Evolutionary conservation across 1,139 yeast genomes (phyloP).

Genomic region (Scheffersomyces titani): DNA sequence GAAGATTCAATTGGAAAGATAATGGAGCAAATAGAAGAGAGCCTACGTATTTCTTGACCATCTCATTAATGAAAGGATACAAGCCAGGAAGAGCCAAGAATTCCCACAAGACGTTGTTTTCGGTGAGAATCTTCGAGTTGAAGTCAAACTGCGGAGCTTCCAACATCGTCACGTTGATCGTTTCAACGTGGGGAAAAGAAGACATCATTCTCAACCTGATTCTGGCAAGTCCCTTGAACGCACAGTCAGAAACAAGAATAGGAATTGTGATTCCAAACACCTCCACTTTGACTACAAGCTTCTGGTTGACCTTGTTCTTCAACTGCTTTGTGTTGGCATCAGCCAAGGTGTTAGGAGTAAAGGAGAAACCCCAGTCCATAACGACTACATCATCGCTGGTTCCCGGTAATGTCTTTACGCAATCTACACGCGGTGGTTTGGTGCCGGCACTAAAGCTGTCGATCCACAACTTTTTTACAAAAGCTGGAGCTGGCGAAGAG

Average conservation of each 20-base stretch:
- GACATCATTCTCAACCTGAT: slow-evolving; percentile 87
- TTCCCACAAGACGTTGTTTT: slow-evolving; percentile 83
- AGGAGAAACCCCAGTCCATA: slow-evolving; percentile 92
- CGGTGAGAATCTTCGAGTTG: slow-evolving; percentile 71
- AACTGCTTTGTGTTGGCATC: slow-evolving; percentile 84
- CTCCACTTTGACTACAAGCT: slow-evolving; percentile 64
- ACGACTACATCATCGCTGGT: slow-evolving; percentile 91
- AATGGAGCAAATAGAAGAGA: slow-evolving; percentile 87
- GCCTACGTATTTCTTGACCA: slow-evolving; percentile 84
- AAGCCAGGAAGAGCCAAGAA: slow-evolving; percentile 84
- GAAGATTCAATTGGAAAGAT: slow-evolving; percentile 88
- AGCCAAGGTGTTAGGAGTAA: slow-evolving; percentile 84
- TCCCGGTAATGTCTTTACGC: slow-evolving; percentile 83
- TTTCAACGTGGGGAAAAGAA: slow-evolving; percentile 89
- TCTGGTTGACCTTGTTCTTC: slow-evolving; percentile 81
- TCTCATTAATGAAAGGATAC: slow-evolving; percentile 74
- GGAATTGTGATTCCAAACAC: slow-evolving; percentile 71
- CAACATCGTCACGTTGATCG: slow-evolving; percentile 78
- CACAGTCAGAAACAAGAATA: slow-evolving; percentile 59
- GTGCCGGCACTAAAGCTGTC: slow-evolving; percentile 91
- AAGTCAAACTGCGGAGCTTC: slow-evolving; percentile 90
- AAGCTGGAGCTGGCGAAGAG: slow-evolving; percentile 75
- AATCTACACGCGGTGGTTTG: slow-evolving; percentile 90
- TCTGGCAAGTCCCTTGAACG: slow-evolving; percentile 69
- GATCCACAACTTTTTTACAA: slow-evolving; percentile 78